Evolutionary conservation across 1,284 basidiomycete genomes (phyloP).

Genomic region (Takashimella koratensis): DNA sequence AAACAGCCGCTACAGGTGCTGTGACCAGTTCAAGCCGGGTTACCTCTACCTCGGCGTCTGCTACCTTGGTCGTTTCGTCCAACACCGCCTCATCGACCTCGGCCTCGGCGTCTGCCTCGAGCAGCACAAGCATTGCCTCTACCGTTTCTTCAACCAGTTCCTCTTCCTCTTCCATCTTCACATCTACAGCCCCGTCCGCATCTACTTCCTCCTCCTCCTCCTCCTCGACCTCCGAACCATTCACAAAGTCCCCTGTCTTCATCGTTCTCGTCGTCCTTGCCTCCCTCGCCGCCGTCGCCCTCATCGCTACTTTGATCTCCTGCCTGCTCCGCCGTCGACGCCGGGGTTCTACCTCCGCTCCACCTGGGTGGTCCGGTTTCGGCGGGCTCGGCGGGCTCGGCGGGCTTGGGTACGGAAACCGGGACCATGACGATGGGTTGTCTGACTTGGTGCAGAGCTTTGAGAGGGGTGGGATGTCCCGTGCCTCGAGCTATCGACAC

Average conservation of each 20-base stretch:
- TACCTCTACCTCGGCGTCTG: not conserved
- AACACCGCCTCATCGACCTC: not conserved
- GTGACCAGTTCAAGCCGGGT: not conserved
- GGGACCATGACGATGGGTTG: constrained; percentile 27
- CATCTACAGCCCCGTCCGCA: constrained; percentile 4
- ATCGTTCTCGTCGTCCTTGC: constrained; percentile 29
- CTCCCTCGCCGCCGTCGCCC: constrained; percentile 18
- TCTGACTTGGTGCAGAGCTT: constrained; percentile 24
- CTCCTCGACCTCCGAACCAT: constrained; percentile 9
- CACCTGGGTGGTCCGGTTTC: not conserved
- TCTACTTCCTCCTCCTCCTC: constrained; percentile 5
- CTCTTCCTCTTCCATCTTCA: constrained; percentile 2
- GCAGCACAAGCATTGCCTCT: too few species aligned
- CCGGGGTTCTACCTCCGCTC: not conserved
- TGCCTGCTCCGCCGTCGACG: constrained; percentile 13
- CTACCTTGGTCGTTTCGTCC: not conserved
- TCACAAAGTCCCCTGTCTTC: constrained; percentile 22
- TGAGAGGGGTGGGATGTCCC: constrained; percentile 6
- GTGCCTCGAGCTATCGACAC: constrained; percentile 2
- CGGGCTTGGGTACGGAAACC: constrained; percentile 1
- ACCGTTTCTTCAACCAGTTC: not conserved
- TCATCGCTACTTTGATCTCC: constrained; percentile 20
- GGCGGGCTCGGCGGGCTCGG: not conserved
- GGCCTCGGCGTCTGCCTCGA: constrained; percentile 4
- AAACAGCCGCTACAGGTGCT: not conserved